These are phyloP conservation scores for Mycena leptocephala DNA, from an alignment of 768 basidiomycete species.

Conservation along the genomic window DNA sequence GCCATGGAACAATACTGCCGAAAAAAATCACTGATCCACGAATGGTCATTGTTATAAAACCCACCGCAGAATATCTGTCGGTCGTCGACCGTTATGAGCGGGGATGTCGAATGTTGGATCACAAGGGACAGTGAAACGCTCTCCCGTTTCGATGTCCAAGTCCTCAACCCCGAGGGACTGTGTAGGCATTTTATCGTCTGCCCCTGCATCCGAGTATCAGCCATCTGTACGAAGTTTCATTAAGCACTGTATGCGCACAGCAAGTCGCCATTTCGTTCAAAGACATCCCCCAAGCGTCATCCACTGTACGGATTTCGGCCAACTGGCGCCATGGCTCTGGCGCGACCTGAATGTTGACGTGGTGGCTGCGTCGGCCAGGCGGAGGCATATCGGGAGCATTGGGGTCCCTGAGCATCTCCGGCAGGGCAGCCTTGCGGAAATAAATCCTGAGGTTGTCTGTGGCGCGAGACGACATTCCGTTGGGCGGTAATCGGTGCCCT, in stretches of 20 bases:
- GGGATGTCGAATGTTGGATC: constrained; percentile 18
- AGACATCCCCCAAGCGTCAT: neutral
- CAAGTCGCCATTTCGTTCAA: neutral
- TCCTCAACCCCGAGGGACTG: neutral
- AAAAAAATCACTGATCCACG: neutral
- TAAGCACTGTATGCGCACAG: neutral
- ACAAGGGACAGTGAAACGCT: constrained; percentile 16
- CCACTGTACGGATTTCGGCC: neutral
- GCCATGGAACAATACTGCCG: constrained; percentile 14
- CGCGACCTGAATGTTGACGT: neutral
- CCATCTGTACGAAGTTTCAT: neutral
- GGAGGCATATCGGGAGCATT: constrained; percentile 10
- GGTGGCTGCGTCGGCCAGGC: constrained; percentile 6
- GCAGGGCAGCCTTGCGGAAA: constrained; percentile 13
- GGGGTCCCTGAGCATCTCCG: constrained; percentile 9
- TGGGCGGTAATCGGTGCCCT: neutral
- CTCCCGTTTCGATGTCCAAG: constrained; percentile 9
- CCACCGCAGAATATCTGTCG: constrained; percentile 21
- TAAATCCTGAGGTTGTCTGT: constrained; percentile 21
- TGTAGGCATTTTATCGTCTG: neutral
- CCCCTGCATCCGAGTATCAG: neutral
- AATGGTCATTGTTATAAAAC: neutral
- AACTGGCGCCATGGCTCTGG: constrained; percentile 23
- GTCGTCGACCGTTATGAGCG: neutral
- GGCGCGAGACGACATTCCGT: constrained; percentile 11